Evolutionary conservation across 2,329 filamentous ascomycete species (phyloP).

Genomic region (Sporothrix dimorphospora): DNA sequence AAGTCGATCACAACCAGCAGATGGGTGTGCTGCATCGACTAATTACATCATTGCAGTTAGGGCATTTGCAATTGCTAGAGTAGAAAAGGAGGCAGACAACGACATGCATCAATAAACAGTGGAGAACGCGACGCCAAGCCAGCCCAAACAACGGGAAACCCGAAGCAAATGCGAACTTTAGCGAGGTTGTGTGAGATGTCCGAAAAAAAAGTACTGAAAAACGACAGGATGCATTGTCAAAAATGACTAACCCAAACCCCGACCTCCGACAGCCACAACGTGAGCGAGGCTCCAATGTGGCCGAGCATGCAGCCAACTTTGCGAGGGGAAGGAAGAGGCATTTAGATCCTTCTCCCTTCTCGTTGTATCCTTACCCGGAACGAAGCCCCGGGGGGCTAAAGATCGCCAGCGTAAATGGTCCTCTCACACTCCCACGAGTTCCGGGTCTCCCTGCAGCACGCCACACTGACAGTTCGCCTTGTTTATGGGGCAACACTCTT

Average conservation of each 20-base stretch:
- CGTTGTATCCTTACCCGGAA: neutral
- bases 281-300: neutral
- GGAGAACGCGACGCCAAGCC: no score
- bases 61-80: no score
- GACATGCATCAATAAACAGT: no score
- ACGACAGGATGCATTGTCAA: neutral
- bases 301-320: neutral
- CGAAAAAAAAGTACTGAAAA: neutral
- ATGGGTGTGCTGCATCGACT: neutral
- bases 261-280: neutral
- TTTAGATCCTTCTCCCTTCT: no score
- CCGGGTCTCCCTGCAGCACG: neutral
- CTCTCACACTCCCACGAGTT: neutral
- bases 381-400: neutral
- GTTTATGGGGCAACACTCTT: no score
- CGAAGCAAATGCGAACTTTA: neutral
- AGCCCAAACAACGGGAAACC: neutral
- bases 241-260: conserved; percentile 2
- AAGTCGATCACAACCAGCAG: neutral
- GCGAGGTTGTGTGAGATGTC: neutral
- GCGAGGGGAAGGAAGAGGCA: no score
- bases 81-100: no score
- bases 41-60: neutral
- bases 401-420: neutral
- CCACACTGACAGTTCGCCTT: neutral